Conservation (phyloP, 2,329 filamentous ascomycete species). For the Fusarium foetens region DNA sequence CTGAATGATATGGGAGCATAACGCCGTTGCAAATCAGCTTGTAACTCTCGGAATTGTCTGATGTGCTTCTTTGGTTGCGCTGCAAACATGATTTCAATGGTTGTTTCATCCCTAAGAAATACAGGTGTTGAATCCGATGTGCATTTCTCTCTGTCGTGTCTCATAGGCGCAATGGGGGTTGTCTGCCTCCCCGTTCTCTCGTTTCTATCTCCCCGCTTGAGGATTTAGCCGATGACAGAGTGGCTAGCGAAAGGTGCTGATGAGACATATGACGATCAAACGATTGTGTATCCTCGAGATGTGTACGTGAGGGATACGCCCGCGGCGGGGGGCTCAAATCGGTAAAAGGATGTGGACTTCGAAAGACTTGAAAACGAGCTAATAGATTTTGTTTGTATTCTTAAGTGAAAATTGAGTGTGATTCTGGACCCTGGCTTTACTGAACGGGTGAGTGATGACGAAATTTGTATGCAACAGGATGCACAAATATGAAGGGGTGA, state of each 20-base stretch:
- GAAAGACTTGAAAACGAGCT: constrained; percentile 40
- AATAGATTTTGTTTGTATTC: constrained; percentile 43
- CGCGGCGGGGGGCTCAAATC: constrained; percentile 23
- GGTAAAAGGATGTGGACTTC: constrained; percentile 22
- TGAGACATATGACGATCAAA: constrained; percentile 14
- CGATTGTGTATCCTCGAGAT: constrained; percentile 5
- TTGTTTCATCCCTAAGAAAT: constrained; percentile 9
- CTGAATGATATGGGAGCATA: not conserved
- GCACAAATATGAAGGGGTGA: not conserved
- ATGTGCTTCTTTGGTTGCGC: constrained; percentile 4
- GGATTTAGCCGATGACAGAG: not conserved
- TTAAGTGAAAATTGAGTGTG: not conserved
- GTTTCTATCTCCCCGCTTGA: not conserved
- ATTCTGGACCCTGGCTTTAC: not conserved
- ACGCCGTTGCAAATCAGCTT: constrained; percentile 3
- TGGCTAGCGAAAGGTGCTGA: not conserved
- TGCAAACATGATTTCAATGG: constrained; percentile 6
- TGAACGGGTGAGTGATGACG: not conserved
- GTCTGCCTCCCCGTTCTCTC: not conserved
- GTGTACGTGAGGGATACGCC: constrained; percentile 10
- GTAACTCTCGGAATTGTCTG: not conserved
- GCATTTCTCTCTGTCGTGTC: not conserved
- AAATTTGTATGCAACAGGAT: not conserved
- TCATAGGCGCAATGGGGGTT: not conserved
- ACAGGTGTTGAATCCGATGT: not conserved